phyloP scores from a whole-genome alignment of 106 monocot genomes.

The Chionographis japonica region DNA sequence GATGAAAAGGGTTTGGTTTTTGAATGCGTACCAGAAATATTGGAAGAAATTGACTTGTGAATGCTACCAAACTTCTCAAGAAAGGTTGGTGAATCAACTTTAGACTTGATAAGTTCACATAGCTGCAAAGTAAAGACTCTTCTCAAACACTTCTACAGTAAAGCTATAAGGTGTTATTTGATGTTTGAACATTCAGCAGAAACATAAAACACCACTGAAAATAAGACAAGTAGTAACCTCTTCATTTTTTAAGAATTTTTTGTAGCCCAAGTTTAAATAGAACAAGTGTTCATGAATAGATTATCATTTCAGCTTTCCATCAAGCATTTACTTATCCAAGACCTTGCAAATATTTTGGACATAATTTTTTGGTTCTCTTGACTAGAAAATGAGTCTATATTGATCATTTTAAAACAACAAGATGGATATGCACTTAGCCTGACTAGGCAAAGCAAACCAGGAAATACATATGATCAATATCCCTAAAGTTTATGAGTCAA shows the following conservation, averaged over 20 bases:
- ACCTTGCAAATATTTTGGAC: not conserved
- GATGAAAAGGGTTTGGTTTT: not conserved
- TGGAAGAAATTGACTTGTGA: constrained; percentile 27
- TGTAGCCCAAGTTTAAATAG: not conserved
- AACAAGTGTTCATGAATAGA: not conserved
- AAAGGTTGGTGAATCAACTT: constrained; percentile 55
- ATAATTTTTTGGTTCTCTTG: too few relatives aligned
- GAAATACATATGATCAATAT: too few relatives aligned
- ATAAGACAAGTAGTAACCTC: not conserved
- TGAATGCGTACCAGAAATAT: constrained; percentile 32
- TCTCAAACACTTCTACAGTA: not conserved
- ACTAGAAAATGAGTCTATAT: too few relatives aligned
- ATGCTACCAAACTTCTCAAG: constrained; percentile 56
- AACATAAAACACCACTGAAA: too few relatives aligned
- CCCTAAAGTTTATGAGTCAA: too few relatives aligned
- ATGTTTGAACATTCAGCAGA: not conserved
- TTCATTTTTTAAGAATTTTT: not conserved
- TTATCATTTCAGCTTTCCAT: not conserved
- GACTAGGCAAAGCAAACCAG: too few relatives aligned
- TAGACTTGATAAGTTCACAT: constrained; percentile 72
- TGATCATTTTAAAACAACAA: too few relatives aligned
- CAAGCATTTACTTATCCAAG: not conserved
- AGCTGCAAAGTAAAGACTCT: constrained; percentile 36
- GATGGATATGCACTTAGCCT: too few relatives aligned
- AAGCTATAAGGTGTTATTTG: not conserved